A percentile compares a stretch with the other conserved stretches of the same genome.
phyloP scores from a whole-genome alignment of 208 protist species.

The Acanthamoeba rhysodes region DNA sequence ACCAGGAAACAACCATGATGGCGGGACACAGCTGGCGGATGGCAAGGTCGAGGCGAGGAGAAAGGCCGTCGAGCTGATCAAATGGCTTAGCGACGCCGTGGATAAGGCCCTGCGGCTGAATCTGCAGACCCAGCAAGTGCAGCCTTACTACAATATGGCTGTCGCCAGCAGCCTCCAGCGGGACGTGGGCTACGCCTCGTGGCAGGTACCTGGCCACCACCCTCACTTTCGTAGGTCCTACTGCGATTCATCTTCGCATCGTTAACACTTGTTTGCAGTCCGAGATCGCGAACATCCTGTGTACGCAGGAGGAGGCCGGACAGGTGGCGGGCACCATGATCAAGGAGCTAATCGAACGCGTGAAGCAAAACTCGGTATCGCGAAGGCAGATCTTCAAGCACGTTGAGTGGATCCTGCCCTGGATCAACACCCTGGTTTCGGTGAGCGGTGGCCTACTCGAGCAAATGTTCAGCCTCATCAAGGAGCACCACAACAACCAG shows the following conservation, averaged over 20 bases:
- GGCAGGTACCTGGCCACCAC: slow-evolving; percentile 26
- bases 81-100: not conserved
- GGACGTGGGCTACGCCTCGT: slow-evolving; percentile 58
- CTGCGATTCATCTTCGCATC: not conserved
- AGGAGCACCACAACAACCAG: slow-evolving; percentile 66
- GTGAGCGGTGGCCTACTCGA: slow-evolving; percentile 44
- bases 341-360: slow-evolving; percentile 49
- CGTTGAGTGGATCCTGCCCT: slow-evolving; percentile 67
- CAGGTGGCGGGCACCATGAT: slow-evolving; percentile 47
- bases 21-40: slow-evolving; percentile 28
- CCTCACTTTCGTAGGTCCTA: not conserved
- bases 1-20: not conserved
- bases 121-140: not conserved
- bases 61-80: slow-evolving; percentile 43
- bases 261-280: not conserved
- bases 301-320: slow-evolving; percentile 7
- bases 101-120: not conserved
- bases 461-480: slow-evolving; percentile 64
- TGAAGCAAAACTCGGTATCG: slow-evolving; percentile 40
- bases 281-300: slow-evolving; percentile 66
- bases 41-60: not conserved
- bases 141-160: slow-evolving; percentile 68
- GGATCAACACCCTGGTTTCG: slow-evolving; percentile 63
- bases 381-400: slow-evolving; percentile 64
- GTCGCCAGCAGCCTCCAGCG: slow-evolving; percentile 50